Conservation (phyloP, 129 eudicot genomes). For the Artemisia tridentata region DNA sequence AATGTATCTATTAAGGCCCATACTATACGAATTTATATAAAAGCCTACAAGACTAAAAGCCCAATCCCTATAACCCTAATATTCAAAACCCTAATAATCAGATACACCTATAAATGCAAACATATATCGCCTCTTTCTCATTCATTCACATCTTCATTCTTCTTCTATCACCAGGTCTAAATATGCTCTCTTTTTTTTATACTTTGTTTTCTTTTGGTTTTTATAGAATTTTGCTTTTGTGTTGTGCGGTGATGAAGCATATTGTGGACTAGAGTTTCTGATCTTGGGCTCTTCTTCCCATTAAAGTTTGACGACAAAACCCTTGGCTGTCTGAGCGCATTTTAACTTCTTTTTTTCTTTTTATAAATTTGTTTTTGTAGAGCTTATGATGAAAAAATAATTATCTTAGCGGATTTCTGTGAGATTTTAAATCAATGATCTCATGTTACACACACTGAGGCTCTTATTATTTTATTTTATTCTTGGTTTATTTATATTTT, state of each 20-base stretch:
- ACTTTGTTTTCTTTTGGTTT: no score
- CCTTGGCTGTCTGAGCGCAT: constrained; percentile 87
- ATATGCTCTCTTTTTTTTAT: no score
- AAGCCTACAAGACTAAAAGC: no score
- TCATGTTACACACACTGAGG: constrained; percentile 91
- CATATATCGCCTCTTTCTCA: no score
- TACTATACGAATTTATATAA: no score
- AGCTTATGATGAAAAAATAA: constrained; percentile 58
- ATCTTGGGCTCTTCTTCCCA: constrained; percentile 47
- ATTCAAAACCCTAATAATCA: no score
- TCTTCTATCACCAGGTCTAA: no score
- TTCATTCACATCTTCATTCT: no score
- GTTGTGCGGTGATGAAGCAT: constrained; percentile 32
- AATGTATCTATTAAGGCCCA: no score
- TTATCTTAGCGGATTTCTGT: constrained; percentile 85
- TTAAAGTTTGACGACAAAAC: constrained; percentile 58
- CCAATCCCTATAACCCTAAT: no score
- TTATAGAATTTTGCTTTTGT: no score
- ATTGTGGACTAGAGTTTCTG: constrained; percentile 87
- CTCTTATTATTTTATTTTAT: neutral
- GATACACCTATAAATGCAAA: no score
- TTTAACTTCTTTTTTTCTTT: neutral
- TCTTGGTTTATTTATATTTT: neutral
- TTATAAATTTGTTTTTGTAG: neutral
- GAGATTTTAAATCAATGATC: constrained; percentile 59